A percentile compares a stretch with the other conserved stretches of the same genome.
Conservation (phyloP, 108 stramenopile genomes). For the Nannochloropsis salina region DNA sequence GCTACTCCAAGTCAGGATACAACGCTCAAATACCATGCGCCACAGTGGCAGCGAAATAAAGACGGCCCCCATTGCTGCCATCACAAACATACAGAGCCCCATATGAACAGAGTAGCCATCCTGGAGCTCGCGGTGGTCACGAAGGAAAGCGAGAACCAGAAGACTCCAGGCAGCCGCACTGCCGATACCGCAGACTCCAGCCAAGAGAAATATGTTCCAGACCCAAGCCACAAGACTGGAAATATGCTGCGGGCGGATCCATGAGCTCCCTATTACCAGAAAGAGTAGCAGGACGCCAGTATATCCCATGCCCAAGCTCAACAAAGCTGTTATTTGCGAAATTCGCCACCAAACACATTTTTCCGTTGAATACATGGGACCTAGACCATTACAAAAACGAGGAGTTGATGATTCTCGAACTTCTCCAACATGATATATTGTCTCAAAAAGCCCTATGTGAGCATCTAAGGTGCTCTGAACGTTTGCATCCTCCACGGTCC, state of each 20-base stretch:
- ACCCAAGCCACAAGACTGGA: background rate
- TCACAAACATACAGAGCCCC: background rate
- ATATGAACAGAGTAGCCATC: background rate
- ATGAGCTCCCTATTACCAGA: background rate
- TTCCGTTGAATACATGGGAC: constrained; percentile 9
- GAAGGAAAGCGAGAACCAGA: background rate
- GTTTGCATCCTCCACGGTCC: background rate
- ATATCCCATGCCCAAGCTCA: background rate
- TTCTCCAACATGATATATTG: background rate
- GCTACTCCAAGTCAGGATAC: background rate
- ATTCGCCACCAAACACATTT: background rate
- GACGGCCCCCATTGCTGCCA: background rate
- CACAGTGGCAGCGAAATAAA: background rate
- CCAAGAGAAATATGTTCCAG: background rate
- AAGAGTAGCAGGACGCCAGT: background rate
- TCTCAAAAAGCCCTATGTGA: constrained; percentile 17
- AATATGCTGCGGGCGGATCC: background rate
- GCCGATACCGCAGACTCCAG: background rate
- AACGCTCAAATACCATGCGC: background rate
- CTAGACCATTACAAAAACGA: constrained; percentile 1
- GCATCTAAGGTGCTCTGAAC: constrained; percentile 1
- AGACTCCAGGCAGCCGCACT: background rate
- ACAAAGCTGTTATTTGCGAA: background rate
- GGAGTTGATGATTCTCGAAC: constrained; percentile 8
- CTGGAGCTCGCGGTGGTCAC: background rate